Conservation (phyloP, 495 filamentous ascomycete species). For the Daldinia decipiens region DNA sequence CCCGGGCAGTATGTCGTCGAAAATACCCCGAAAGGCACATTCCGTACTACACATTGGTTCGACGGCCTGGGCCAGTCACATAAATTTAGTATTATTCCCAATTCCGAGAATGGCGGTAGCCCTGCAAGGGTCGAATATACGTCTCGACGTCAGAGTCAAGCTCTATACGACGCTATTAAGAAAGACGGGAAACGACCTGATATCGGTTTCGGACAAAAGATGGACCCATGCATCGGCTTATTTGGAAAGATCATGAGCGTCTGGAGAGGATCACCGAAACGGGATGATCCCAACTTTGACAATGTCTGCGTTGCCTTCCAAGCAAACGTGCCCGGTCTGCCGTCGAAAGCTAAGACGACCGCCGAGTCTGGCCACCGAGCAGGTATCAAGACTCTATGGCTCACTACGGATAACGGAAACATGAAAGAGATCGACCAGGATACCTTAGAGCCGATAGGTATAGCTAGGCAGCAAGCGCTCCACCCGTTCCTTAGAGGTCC, state of each 20-base stretch:
- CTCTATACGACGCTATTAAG: slow-evolving; percentile 63
- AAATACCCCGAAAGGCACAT: slow-evolving; percentile 64
- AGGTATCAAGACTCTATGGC: slow-evolving; percentile 62
- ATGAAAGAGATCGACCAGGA: slow-evolving; percentile 71
- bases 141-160: slow-evolving; percentile 71
- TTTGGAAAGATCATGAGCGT: slow-evolving; percentile 72
- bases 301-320: slow-evolving; percentile 73
- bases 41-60: slow-evolving; percentile 76
- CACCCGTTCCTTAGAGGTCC: slow-evolving; percentile 74
- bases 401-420: slow-evolving; percentile 66
- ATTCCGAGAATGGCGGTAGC: slow-evolving; percentile 39
- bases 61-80: slow-evolving; percentile 81
- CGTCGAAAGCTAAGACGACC: slow-evolving; percentile 21
- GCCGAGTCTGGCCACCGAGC: slow-evolving; percentile 38
- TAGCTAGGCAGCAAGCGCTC: slow-evolving; percentile 65
- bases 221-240: slow-evolving; percentile 74
- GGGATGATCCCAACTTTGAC: slow-evolving; percentile 41
- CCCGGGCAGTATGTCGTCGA: slow-evolving; percentile 69
- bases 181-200: slow-evolving; percentile 58
- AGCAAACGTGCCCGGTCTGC: slow-evolving; percentile 64
- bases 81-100: slow-evolving; percentile 70
- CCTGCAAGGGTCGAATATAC: slow-evolving; percentile 70
- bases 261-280: slow-evolving; percentile 48
- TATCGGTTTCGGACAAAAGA: slow-evolving; percentile 69
- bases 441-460: slow-evolving; percentile 74